phyloP scores from a whole-genome alignment of 2,329 filamentous ascomycete species.

The Epichloe sylvatica region DNA sequence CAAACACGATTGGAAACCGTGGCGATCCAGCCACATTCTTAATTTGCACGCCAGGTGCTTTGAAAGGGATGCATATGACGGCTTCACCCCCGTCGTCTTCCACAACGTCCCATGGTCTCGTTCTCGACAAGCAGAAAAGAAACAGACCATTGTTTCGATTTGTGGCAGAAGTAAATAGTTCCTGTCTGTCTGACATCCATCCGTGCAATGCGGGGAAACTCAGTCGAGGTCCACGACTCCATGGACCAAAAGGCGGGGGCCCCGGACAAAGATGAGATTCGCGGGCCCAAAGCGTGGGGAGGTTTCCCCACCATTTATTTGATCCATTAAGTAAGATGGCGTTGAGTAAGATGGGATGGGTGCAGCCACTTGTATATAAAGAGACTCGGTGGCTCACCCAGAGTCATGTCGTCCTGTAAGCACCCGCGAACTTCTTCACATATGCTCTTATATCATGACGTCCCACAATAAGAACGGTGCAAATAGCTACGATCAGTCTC shows the following conservation, averaged over 20 bases:
- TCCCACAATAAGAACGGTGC: background rate
- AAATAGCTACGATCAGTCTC: constrained; percentile 1
- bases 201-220: background rate
- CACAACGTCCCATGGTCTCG: too few relatives aligned
- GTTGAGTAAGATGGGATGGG: too few relatives aligned
- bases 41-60: background rate
- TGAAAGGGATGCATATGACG: background rate
- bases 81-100: background rate
- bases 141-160: too few relatives aligned
- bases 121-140: too few relatives aligned
- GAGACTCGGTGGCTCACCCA: background rate
- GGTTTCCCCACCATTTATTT: too few relatives aligned
- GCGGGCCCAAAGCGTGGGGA: too few relatives aligned
- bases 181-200: background rate
- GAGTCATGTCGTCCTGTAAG: background rate
- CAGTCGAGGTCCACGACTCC: background rate
- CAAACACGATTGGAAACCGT: background rate
- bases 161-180: background rate
- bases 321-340: background rate
- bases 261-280: background rate
- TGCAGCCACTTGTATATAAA: background rate
- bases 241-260: background rate
- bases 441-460: background rate
- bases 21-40: background rate
- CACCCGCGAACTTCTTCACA: background rate